These are phyloP conservation scores for Phytophthora parvispora DNA, from an alignment of 352 stramenopile species.

Conservation along the genomic window DNA sequence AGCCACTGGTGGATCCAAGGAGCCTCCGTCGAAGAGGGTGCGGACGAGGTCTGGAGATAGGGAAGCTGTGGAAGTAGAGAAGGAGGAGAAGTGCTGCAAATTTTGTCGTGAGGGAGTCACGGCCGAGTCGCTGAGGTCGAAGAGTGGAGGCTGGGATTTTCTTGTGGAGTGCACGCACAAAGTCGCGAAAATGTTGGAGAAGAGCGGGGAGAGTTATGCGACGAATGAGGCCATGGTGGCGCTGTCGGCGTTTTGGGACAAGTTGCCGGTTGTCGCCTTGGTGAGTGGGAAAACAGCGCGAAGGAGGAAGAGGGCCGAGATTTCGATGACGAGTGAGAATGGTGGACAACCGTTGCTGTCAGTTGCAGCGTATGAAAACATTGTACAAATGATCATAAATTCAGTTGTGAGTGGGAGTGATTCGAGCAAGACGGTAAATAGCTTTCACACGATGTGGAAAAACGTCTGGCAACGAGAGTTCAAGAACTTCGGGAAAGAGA, in stretches of 20 bases:
- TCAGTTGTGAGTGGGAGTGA: neutral
- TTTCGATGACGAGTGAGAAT: constrained; percentile 14
- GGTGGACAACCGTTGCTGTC: constrained; percentile 9
- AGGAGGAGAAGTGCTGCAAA: constrained; percentile 11
- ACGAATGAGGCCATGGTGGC: constrained; percentile 30
- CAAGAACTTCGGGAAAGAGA: constrained; percentile 5
- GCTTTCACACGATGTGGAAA: constrained; percentile 34
- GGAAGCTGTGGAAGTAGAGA: neutral
- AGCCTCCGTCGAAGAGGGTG: constrained; percentile 14
- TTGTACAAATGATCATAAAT: constrained; percentile 3
- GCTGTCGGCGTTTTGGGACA: constrained; percentile 35
- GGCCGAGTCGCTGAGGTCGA: constrained; percentile 22
- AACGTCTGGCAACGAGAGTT: constrained; percentile 48
- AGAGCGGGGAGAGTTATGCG: constrained; percentile 20
- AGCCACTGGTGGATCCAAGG: constrained; percentile 8
- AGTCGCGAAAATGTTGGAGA: constrained; percentile 25
- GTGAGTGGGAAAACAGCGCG: constrained; percentile 9
- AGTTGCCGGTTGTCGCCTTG: constrained; percentile 8
- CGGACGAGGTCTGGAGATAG: constrained; percentile 18
- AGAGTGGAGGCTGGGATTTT: constrained; percentile 28
- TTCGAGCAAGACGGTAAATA: neutral
- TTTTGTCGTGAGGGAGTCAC: constrained; percentile 39
- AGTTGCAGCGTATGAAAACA: constrained; percentile 17
- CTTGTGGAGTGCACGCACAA: constrained; percentile 31
- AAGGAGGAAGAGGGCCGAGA: constrained; percentile 16